A percentile compares a stretch with the other conserved stretches of the same genome.
Evolutionary conservation across 257 asterid species (phyloP).

Genomic region (Coffea eugenioides): DNA sequence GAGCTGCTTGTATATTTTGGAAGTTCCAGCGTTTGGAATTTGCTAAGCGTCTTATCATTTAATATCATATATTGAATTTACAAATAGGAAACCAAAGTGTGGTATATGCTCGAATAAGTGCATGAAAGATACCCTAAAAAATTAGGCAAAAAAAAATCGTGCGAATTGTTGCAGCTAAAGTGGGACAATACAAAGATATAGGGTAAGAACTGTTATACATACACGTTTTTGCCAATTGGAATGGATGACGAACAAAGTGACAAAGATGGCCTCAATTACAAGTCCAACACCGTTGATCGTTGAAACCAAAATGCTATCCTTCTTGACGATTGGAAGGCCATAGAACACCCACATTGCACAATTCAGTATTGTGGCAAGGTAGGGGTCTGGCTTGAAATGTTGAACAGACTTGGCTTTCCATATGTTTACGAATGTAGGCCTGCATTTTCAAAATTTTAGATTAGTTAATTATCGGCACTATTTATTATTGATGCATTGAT

Average conservation of each 20-base stretch:
- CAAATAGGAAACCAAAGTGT: too few species aligned
- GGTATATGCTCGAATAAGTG: too few species aligned
- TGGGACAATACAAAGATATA: neutral
- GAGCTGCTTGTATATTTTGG: too few species aligned
- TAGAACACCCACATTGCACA: conserved; percentile 68
- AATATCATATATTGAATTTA: too few species aligned
- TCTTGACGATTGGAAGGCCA: conserved; percentile 69
- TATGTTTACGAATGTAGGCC: conserved; percentile 60
- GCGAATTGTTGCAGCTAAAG: neutral
- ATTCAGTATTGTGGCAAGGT: conserved; percentile 47
- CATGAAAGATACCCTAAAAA: too few species aligned
- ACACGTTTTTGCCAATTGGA: conserved; percentile 53
- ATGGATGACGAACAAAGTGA: conserved; percentile 43
- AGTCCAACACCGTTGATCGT: conserved; percentile 63
- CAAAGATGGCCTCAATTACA: conserved; percentile 36
- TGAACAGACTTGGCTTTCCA: conserved; percentile 51
- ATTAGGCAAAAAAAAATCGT: too few species aligned
- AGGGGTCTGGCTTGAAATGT: conserved; percentile 47
- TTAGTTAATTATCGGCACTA: neutral
- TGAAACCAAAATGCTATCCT: conserved; percentile 54
- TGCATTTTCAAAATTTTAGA: conserved; percentile 20
- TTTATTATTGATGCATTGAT: neutral
- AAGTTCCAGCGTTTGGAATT: too few species aligned
- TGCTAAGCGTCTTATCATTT: too few species aligned
- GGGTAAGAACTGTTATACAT: neutral